These are phyloP conservation scores for Aspergillus sclerotialis DNA, from an alignment of 2,329 filamentous ascomycete species.

Conservation along the genomic window DNA sequence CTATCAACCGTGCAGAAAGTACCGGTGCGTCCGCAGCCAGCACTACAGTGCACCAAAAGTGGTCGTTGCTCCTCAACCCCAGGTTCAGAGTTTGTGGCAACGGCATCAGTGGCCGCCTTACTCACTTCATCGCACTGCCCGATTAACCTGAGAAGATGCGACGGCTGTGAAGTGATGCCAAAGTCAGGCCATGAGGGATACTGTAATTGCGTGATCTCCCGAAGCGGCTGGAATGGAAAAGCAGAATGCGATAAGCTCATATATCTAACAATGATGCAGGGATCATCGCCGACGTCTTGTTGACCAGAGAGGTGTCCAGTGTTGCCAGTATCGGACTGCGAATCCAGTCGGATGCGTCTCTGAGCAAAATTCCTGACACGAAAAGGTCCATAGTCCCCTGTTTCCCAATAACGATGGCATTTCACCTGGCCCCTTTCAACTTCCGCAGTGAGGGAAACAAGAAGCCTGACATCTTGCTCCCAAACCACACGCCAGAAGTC, in stretches of 20 bases:
- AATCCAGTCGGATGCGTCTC: constrained; percentile 69
- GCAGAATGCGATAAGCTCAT: constrained; percentile 72
- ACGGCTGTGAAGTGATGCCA: constrained; percentile 81
- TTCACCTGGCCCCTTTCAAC: constrained; percentile 89
- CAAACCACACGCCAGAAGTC: constrained; percentile 98
- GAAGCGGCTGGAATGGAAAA: constrained; percentile 75
- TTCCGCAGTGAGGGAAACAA: constrained; percentile 95
- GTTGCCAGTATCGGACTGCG: background rate
- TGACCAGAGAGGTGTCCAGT: constrained; percentile 6
- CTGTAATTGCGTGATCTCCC: constrained; percentile 90
- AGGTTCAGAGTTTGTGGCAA: constrained; percentile 44
- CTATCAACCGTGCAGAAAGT: constrained; percentile 96
- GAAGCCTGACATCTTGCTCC: constrained; percentile 91
- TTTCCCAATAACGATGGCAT: constrained; percentile 89
- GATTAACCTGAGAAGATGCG: constrained; percentile 80
- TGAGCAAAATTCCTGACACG: constrained; percentile 72
- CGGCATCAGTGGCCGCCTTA: constrained; percentile 26
- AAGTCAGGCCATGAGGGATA: constrained; percentile 98
- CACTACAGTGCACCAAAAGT: constrained; percentile 89
- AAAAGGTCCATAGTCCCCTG: constrained; percentile 68
- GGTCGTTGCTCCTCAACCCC: constrained; percentile 54
- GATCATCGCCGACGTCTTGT: constrained; percentile 33
- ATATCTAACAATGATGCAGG: constrained; percentile 76
- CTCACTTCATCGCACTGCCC: constrained; percentile 72
- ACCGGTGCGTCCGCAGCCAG: constrained; percentile 89